Percentiles rank a stretch among this genome's conserved stretches.
Conservation (phyloP, 306 rosid species). For the Elaeagnus macrophylla region DNA sequence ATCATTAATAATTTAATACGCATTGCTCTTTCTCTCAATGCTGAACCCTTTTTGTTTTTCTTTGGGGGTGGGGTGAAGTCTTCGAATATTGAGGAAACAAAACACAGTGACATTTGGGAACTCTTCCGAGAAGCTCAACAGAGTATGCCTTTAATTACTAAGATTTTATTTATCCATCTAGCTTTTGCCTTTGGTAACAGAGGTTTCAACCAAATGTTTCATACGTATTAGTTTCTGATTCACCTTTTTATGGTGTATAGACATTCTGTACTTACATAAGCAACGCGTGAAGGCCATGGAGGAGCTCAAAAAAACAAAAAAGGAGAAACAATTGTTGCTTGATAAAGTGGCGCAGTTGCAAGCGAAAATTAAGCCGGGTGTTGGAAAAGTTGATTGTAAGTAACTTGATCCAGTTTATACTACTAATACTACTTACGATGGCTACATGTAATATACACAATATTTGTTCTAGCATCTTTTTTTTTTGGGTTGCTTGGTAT, state of each 20-base stretch:
- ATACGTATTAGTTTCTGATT: neutral
- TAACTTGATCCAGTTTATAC: neutral
- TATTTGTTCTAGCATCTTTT: too few species aligned
- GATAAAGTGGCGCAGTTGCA: constrained; percentile 45
- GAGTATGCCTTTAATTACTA: constrained; percentile 38
- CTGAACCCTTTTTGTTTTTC: constrained; percentile 3
- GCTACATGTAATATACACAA: too few species aligned
- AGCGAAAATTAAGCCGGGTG: constrained; percentile 37
- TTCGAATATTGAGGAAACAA: constrained; percentile 28
- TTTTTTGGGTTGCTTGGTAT: too few species aligned
- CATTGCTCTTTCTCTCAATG: constrained; percentile 1
- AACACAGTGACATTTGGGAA: constrained; percentile 41
- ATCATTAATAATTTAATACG: neutral
- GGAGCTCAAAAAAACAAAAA: constrained; percentile 42
- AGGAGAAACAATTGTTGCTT: constrained; percentile 43
- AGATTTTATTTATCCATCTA: neutral
- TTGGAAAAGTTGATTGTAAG: constrained; percentile 37
- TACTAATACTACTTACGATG: neutral
- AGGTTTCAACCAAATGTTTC: neutral
- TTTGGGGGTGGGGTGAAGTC: constrained; percentile 20
- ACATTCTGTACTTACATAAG: constrained; percentile 56
- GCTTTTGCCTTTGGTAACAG: neutral
- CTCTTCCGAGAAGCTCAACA: constrained; percentile 80
- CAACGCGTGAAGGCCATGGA: constrained; percentile 54
- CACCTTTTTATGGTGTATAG: constrained; percentile 26